phyloP scores from a whole-genome alignment of 306 rosid genomes.

The Vigna hirtella region DNA sequence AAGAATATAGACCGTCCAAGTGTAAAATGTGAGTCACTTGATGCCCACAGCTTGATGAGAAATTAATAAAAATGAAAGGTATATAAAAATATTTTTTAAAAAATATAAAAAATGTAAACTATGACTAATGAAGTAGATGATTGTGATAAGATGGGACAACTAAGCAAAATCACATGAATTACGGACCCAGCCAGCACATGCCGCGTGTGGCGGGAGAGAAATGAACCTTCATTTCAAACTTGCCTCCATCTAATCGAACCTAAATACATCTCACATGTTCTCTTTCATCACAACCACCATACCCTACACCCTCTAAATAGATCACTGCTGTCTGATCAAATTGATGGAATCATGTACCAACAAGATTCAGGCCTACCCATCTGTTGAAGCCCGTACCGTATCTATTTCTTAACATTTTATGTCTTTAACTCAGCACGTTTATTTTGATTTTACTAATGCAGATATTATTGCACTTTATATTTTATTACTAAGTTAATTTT shows the following conservation, averaged over 20 bases:
- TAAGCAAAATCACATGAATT: conserved; percentile 38
- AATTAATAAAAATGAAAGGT: background rate
- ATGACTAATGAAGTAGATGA: background rate
- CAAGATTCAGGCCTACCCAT: too few relatives aligned
- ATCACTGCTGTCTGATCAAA: too few relatives aligned
- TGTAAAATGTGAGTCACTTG: background rate
- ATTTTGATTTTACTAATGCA: background rate
- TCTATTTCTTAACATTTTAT: background rate
- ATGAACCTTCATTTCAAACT: conserved; percentile 39
- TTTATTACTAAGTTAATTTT: too few relatives aligned
- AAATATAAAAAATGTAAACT: background rate
- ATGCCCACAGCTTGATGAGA: background rate
- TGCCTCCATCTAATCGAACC: conserved; percentile 40
- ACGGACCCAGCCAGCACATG: conserved; percentile 11
- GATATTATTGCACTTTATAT: background rate
- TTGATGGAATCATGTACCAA: too few relatives aligned
- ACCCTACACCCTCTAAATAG: background rate
- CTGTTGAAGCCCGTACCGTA: too few relatives aligned
- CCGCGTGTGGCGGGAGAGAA: conserved; percentile 22
- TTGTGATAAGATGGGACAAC: conserved; percentile 17
- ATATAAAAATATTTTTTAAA: background rate
- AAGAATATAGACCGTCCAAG: background rate
- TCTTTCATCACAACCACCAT: background rate
- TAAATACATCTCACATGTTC: background rate
- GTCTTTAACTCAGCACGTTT: background rate